phyloP scores from a whole-genome alignment of 2,329 filamentous ascomycete species.

The Cercospora canescens region DNA sequence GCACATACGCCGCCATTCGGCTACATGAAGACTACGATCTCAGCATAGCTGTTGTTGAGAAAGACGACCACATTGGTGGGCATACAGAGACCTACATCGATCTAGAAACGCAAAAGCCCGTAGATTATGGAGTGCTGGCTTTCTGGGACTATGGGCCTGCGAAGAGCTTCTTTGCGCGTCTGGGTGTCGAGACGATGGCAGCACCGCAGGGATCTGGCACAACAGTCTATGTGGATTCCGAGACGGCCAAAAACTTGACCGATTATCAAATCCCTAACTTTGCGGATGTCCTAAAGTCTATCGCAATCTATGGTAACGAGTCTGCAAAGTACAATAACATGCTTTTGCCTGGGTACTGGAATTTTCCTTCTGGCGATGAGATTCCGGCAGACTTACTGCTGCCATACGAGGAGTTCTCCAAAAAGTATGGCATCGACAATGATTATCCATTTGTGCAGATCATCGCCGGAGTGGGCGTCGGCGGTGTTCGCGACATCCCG shows the following conservation, averaged over 20 bases:
- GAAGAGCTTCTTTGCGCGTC: background rate
- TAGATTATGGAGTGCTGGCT: constrained; percentile 15
- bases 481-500: constrained; percentile 7
- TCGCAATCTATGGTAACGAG: background rate
- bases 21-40: constrained; percentile 17
- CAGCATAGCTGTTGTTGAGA: constrained; percentile 19
- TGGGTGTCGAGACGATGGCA: background rate
- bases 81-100: constrained; percentile 12
- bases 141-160: constrained; percentile 11
- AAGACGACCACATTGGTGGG: constrained; percentile 5
- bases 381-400: constrained; percentile 13
- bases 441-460: background rate
- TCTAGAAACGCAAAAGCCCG: background rate
- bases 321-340: constrained; percentile 9
- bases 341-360: constrained; percentile 15
- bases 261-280: background rate
- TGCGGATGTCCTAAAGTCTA: background rate
- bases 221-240: constrained; percentile 2
- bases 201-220: background rate
- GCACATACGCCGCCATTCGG: constrained; percentile 22
- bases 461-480: constrained; percentile 6
- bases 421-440: constrained; percentile 11
- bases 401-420: constrained; percentile 9
- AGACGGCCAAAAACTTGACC: background rate
- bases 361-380: constrained; percentile 4